Conservation (phyloP, 1,139 yeast species). For the Sugiyamaella novakii region DNA sequence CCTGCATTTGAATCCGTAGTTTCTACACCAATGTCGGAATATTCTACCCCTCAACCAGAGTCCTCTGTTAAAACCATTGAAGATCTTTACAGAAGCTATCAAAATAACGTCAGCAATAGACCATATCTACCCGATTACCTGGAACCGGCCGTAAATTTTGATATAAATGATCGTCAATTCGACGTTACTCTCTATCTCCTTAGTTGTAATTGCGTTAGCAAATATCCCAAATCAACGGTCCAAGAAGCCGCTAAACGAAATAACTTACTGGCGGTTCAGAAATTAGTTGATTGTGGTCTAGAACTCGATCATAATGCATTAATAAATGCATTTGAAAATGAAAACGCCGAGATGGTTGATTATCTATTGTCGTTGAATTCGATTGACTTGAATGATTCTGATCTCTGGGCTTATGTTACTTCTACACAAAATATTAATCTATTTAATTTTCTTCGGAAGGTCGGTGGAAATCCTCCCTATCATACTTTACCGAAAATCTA, state of each 20-base stretch:
- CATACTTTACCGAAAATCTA: neutral
- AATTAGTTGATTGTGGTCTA: neutral
- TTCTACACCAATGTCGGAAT: neutral
- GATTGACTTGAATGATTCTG: conserved; percentile 4
- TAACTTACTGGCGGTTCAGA: conserved; percentile 1
- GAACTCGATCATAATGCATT: conserved; percentile 3
- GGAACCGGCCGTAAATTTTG: conserved; percentile 11
- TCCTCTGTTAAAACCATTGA: neutral
- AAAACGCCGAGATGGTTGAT: conserved; percentile 13
- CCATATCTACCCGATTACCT: conserved; percentile 8
- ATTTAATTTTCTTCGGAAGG: conserved; percentile 4
- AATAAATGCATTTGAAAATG: conserved; percentile 12
- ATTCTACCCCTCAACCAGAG: neutral
- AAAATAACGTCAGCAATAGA: conserved; percentile 2
- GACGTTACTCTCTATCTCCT: conserved; percentile 7
- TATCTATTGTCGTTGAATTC: conserved; percentile 1
- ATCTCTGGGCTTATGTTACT: conserved; percentile 11
- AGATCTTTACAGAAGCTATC: conserved; percentile 2
- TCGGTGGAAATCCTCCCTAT: neutral
- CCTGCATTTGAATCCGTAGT: neutral
- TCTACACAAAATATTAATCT: conserved; percentile 2
- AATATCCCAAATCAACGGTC: conserved; percentile 4
- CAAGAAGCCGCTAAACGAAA: conserved; percentile 9
- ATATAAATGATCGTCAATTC: conserved; percentile 7
- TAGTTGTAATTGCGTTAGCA: conserved; percentile 9